Evolutionary conservation across 2,329 filamentous ascomycete genomes (phyloP).

Genomic region (Aureobasidium sp.): DNA sequence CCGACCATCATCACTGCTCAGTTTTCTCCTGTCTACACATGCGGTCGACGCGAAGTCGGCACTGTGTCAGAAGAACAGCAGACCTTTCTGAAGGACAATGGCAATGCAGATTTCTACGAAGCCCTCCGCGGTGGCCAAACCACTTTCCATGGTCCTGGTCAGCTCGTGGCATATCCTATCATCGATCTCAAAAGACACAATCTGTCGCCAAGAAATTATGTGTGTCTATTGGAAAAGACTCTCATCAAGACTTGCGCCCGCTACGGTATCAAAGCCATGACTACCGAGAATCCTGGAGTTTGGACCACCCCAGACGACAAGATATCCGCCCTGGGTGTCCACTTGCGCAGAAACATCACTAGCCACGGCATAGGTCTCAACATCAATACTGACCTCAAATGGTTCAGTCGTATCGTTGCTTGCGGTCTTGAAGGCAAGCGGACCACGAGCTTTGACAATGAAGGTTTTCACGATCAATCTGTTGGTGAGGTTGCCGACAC

Average conservation of each 20-base stretch:
- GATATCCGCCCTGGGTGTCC: constrained; percentile 87
- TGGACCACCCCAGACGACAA: constrained; percentile 59
- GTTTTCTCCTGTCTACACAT: constrained; percentile 76
- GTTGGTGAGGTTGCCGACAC: constrained; percentile 32
- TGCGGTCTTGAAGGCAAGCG: constrained; percentile 76
- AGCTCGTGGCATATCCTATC: constrained; percentile 86
- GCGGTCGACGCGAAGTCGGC: constrained; percentile 68
- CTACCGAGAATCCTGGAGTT: constrained; percentile 72
- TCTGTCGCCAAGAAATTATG: constrained; percentile 66
- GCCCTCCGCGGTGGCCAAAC: constrained; percentile 81
- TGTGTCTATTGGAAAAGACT: constrained; percentile 66
- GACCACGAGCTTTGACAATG: constrained; percentile 63
- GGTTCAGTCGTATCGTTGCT: constrained; percentile 71
- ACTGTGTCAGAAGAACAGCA: constrained; percentile 42
- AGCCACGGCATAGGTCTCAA: constrained; percentile 80
- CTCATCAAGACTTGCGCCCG: constrained; percentile 57
- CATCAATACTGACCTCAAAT: constrained; percentile 55
- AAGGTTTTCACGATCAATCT: constrained; percentile 34
- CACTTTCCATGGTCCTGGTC: constrained; percentile 91
- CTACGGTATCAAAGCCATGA: constrained; percentile 55
- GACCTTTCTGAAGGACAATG: constrained; percentile 30
- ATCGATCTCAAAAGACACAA: constrained; percentile 66
- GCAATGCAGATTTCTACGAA: constrained; percentile 54
- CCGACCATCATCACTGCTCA: constrained; percentile 77
- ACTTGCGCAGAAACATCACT: constrained; percentile 73